Percentiles rank a stretch among this genome's conserved stretches.
Evolutionary conservation across 305 asterid species (phyloP).

Genomic region (Fraxinus floribunda): DNA sequence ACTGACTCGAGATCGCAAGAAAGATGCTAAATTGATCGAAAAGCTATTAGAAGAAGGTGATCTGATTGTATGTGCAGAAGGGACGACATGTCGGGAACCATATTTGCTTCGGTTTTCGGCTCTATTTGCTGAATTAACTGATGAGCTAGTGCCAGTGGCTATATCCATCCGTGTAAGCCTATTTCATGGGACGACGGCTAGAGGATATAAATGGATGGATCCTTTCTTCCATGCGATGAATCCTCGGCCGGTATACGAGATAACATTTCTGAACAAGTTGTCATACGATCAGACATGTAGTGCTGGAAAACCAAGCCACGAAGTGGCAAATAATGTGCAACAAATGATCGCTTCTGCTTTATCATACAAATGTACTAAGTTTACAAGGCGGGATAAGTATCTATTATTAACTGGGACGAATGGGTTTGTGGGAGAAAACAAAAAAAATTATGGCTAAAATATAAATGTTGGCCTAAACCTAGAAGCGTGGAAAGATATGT

Average conservation of each 20-base stretch:
- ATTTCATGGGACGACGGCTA: slow-evolving; percentile 47
- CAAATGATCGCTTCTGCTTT: slow-evolving; percentile 35
- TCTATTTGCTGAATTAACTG: slow-evolving; percentile 23
- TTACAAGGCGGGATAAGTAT: slow-evolving; percentile 56
- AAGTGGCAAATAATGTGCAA: slow-evolving; percentile 47
- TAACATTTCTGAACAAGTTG: slow-evolving; percentile 41
- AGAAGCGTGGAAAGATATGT: not conserved
- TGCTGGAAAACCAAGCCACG: slow-evolving; percentile 46
- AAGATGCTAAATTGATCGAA: slow-evolving; percentile 13
- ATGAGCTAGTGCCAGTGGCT: slow-evolving; percentile 36
- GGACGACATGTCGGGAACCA: slow-evolving; percentile 27
- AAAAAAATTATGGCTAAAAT: not conserved
- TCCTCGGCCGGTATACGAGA: slow-evolving; percentile 43
- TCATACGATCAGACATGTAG: slow-evolving; percentile 33
- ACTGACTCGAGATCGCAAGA: slow-evolving; percentile 13
- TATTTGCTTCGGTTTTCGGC: slow-evolving; percentile 28
- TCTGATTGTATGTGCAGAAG: slow-evolving; percentile 20
- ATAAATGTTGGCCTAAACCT: not conserved
- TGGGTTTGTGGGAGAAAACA: slow-evolving; percentile 27
- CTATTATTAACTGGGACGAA: slow-evolving; percentile 45
- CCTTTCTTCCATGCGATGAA: slow-evolving; percentile 48
- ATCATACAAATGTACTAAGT: slow-evolving; percentile 40
- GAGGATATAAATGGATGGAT: slow-evolving; percentile 53
- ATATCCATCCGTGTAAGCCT: slow-evolving; percentile 30
- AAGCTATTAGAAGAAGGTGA: not conserved